Conservation (phyloP, 1,284 basidiomycete species). For the Stygiomarasmius scandens region DNA sequence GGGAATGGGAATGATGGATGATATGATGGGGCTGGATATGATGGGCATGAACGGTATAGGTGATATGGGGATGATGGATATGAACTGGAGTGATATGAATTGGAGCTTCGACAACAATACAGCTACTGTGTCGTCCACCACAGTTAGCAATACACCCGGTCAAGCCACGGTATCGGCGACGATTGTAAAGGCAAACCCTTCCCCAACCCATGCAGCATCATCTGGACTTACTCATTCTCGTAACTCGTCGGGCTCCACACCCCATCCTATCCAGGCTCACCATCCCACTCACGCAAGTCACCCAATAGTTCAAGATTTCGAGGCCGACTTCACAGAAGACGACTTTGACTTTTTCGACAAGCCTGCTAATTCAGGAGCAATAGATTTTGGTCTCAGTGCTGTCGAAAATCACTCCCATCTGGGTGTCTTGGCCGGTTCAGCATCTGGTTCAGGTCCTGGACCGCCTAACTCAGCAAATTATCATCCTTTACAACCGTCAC, state of each 20-base stretch:
- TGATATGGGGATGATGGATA: constrained; percentile 34
- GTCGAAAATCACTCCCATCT: not conserved
- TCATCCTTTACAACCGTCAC: not conserved
- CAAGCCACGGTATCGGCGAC: constrained; percentile 17
- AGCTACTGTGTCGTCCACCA: not conserved
- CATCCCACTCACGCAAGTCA: constrained; percentile 3
- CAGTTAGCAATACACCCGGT: not conserved
- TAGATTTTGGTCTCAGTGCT: not conserved
- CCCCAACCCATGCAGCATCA: not conserved
- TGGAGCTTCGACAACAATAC: not conserved
- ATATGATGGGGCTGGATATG: constrained; percentile 11
- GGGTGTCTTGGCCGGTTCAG: not conserved
- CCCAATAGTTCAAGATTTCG: constrained; percentile 42
- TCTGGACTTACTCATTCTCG: not conserved
- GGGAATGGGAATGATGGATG: constrained; percentile 49
- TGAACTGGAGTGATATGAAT: constrained; percentile 25
- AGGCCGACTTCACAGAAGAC: constrained; percentile 75
- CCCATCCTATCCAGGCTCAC: not conserved
- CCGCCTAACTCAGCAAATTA: not conserved
- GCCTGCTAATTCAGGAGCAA: constrained; percentile 27
- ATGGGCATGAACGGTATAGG: not conserved
- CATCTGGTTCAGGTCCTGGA: not conserved
- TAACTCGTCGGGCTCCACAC: not conserved
- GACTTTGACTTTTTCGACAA: constrained; percentile 79
- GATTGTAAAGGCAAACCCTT: constrained; percentile 10